Conservation (phyloP, 208 protist genomes). For the Porcisia hertigi region DNA sequence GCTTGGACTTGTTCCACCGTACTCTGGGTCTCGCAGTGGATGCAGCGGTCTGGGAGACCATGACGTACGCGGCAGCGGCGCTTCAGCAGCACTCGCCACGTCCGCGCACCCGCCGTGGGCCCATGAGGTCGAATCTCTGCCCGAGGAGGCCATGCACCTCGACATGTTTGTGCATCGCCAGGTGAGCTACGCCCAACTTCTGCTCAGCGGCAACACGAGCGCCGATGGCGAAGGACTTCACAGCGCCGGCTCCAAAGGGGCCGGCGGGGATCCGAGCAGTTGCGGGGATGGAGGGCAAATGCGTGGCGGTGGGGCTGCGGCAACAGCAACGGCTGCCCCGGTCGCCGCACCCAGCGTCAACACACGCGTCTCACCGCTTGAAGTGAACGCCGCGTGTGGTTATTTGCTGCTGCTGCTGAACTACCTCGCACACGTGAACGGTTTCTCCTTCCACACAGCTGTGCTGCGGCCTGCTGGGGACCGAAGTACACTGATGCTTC, state of each 20-base stretch:
- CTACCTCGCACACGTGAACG: slow-evolving; percentile 43
- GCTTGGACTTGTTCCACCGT: slow-evolving; percentile 44
- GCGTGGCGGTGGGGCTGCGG: background rate
- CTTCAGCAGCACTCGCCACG: background rate
- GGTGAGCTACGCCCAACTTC: slow-evolving; percentile 25
- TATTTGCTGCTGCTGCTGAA: slow-evolving; percentile 55
- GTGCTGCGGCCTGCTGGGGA: slow-evolving; percentile 56
- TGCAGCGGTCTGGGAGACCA: background rate
- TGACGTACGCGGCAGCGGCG: background rate
- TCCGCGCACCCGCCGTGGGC: background rate
- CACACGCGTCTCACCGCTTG: slow-evolving; percentile 39
- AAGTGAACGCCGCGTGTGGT: slow-evolving; percentile 80
- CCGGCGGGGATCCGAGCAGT: background rate
- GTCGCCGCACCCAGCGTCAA: slow-evolving; percentile 10
- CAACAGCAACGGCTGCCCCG: slow-evolving; percentile 1
- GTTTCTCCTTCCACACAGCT: slow-evolving; percentile 36
- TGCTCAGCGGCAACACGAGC: slow-evolving; percentile 33
- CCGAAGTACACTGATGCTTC: slow-evolving; percentile 47
- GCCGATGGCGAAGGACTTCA: background rate
- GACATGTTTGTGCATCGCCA: slow-evolving; percentile 25
- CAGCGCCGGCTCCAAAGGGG: background rate
- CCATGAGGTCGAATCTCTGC: background rate
- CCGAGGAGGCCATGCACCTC: slow-evolving; percentile 15
- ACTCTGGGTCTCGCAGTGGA: slow-evolving; percentile 2
- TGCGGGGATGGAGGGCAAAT: background rate